These are phyloP conservation scores for Diplodia scrobiculata DNA, from an alignment of 2,329 filamentous ascomycete species.

Conservation along the genomic window DNA sequence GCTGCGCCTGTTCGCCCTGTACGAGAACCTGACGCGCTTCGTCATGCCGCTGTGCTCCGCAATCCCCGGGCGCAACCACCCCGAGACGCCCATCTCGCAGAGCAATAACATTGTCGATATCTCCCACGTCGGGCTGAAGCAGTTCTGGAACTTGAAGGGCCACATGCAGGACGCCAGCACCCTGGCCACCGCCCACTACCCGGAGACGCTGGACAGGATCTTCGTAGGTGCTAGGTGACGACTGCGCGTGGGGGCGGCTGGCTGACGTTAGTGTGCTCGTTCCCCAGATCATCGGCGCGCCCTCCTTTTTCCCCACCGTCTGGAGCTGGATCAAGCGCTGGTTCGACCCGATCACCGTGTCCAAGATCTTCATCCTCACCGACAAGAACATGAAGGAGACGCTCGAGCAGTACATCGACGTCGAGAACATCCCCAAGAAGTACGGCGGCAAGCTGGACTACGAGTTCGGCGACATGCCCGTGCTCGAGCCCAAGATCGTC, in stretches of 20 bases:
- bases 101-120: slow-evolving; percentile 97
- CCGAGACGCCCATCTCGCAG: slow-evolving; percentile 83
- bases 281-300: slow-evolving; percentile 77
- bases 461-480: slow-evolving; percentile 72
- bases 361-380: slow-evolving; percentile 90
- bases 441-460: slow-evolving; percentile 89
- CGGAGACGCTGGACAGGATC: slow-evolving; percentile 85
- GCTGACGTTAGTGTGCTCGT: background rate
- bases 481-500: slow-evolving; percentile 63
- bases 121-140: slow-evolving; percentile 79
- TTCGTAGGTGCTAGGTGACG: slow-evolving; percentile 53
- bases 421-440: slow-evolving; percentile 78
- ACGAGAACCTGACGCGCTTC: slow-evolving; percentile 89
- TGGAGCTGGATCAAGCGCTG: slow-evolving; percentile 95
- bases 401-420: slow-evolving; percentile 78
- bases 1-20: slow-evolving; percentile 84
- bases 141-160: slow-evolving; percentile 91
- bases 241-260: no score
- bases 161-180: slow-evolving; percentile 93
- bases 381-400: slow-evolving; percentile 73
- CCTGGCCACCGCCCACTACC: slow-evolving; percentile 89
- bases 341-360: slow-evolving; percentile 81
- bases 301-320: slow-evolving; percentile 86
- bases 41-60: slow-evolving; percentile 81
- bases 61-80: slow-evolving; percentile 68